A percentile compares a stretch with the other conserved stretches of the same genome.
Conservation (phyloP, 345 rosid species). For the Ceriops zippeliana region DNA sequence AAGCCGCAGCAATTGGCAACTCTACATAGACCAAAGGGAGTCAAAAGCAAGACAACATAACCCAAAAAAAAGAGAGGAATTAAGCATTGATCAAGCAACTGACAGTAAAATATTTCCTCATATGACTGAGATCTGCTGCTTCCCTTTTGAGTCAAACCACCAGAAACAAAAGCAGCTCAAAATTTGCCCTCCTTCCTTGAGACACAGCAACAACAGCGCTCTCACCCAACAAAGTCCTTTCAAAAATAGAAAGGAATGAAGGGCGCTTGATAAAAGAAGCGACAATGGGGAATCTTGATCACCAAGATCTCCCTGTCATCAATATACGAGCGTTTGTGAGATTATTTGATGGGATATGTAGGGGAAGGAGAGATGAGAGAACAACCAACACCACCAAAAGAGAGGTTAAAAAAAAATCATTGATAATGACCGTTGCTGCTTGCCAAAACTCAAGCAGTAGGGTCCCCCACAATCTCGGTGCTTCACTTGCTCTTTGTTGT, state of each 20-base stretch:
- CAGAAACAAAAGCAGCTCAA: conserved; percentile 18
- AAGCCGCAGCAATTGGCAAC: background rate
- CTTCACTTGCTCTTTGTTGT: conserved; percentile 35
- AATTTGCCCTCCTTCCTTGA: conserved; percentile 1
- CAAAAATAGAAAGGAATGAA: conserved; percentile 12
- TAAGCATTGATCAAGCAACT: conserved; percentile 30
- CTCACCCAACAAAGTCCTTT: conserved; percentile 19
- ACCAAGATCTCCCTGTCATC: conserved; percentile 36
- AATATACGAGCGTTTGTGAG: conserved; percentile 23
- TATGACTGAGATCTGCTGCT: conserved; percentile 63
- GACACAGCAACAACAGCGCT: background rate
- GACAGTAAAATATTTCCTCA: conserved; percentile 81
- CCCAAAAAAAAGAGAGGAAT: background rate
- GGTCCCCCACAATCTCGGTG: conserved; percentile 43
- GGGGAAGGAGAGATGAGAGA: conserved; percentile 19
- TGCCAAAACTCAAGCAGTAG: conserved; percentile 74
- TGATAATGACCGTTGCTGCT: conserved; percentile 74
- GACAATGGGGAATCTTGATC: conserved; percentile 17
- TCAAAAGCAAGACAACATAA: background rate
- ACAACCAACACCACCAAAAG: conserved; percentile 42
- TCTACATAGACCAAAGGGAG: background rate
- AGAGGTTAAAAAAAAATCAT: conserved; percentile 35
- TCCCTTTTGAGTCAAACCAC: conserved; percentile 28
- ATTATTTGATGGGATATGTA: conserved; percentile 50
- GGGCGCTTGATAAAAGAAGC: conserved; percentile 24